A percentile compares a stretch with the other conserved stretches of the same genome.
phyloP scores from a whole-genome alignment of 768 basidiomycete genomes.

The Lentinula detonsa region DNA sequence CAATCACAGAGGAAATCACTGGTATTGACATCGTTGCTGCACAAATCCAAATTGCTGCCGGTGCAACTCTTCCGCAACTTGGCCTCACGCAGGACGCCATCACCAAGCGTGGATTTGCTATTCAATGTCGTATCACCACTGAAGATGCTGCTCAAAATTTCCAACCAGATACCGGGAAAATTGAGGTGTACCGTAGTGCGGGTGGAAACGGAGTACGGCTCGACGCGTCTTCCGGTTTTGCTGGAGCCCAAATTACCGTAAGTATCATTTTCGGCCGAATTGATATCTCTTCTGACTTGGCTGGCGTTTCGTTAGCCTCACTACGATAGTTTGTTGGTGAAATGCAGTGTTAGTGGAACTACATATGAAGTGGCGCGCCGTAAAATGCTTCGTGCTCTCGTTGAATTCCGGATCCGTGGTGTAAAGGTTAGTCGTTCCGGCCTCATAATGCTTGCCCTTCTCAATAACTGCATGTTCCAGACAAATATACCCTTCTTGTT shows the following conservation, averaged over 20 bases:
- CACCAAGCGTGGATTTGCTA: constrained; percentile 93
- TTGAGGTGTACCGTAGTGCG: constrained; percentile 97
- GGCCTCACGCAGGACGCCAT: constrained; percentile 96
- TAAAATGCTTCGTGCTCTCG: constrained; percentile 99
- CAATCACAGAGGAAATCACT: constrained; percentile 86
- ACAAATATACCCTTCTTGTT: constrained; percentile 99
- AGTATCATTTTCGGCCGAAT: constrained; percentile 16
- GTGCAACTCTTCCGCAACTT: constrained; percentile 90
- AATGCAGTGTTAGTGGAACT: constrained; percentile 92
- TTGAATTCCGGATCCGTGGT: constrained; percentile 99
- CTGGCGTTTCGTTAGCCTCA: constrained; percentile 61
- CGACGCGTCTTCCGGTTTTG: constrained; percentile 95
- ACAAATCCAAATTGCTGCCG: constrained; percentile 99
- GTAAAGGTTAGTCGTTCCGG: constrained; percentile 63
- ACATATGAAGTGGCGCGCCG: constrained; percentile 98
- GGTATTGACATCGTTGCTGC: constrained; percentile 99
- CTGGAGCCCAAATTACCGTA: constrained; percentile 97
- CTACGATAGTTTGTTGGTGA: constrained; percentile 96
- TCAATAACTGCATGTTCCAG: constrained; percentile 27
- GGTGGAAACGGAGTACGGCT: constrained; percentile 98
- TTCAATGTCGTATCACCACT: constrained; percentile 97
- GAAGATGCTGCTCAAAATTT: constrained; percentile 90
- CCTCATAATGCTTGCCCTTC: neutral
- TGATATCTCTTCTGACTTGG: neutral
- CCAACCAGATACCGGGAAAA: constrained; percentile 99